Base-by-base conservation (phyloP, 2,329 filamentous ascomycete species). In the Reticulascus tulasneorum region DNA sequence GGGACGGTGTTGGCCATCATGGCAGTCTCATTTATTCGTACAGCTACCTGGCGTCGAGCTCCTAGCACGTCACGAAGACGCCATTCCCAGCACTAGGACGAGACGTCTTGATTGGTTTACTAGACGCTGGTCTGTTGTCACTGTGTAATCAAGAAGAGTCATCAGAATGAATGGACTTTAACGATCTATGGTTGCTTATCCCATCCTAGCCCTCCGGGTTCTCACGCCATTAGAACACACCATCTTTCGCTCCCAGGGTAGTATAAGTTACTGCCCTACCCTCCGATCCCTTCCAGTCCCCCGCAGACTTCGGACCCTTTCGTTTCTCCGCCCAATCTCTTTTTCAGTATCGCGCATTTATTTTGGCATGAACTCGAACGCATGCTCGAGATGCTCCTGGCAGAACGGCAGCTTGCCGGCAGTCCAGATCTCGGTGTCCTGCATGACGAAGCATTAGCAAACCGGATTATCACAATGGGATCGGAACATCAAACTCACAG, bases 401-500 rank as follows among this genome's bases (percentile, higher is more conserved):
- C 79, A 81, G 66, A 84, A 84, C 12, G 80, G 79, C 47, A 84
- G 71, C 71, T 84, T 84, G 64, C 75, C 59, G 45, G 67, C 73
- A 32, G 78, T 81, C 79, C 80, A 84, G 63, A 84, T 84, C 64
- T 84, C 80, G 48, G 77, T 80, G 49, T 79, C 72, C 72, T 77
- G 18, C 17, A n/a, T 15, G 15, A 10, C 10, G 9, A 16, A 13
- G 16, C n/a, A 25, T 29, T 15, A 13, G 19, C 9, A n/a, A n/a
- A n/a, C n/a, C n/a, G n/a, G n/a, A n/a, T n/a, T n/a, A n/a, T 25
- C 15, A 11, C 18, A 8, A 2, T 18, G 9, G 16, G 19, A 21
- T 12, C 12, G 9, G 27, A 10, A 21, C 6, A 10, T 17, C 16
- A 13, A 24, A 64, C 71, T 48, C 50, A 77, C 73, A 37, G 80